A percentile compares a stretch with the other conserved stretches of the same genome.
Conservation (phyloP, 371 early-diverging fungal species). For the Mucor plumbeus region DNA sequence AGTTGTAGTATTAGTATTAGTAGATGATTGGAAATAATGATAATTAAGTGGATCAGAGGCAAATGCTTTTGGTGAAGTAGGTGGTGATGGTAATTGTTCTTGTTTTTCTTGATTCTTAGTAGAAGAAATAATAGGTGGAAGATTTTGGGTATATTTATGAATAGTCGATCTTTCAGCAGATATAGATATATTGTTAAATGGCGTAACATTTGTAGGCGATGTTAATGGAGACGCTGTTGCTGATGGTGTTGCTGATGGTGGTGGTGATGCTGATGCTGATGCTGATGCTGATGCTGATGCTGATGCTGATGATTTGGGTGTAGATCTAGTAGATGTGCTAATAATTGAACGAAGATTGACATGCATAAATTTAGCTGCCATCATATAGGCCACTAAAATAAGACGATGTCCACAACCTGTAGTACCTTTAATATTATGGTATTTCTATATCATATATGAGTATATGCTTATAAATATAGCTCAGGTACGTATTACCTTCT, state of each 20-base stretch:
- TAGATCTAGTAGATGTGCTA: neutral
- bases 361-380: constrained; percentile 37
- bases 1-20: neutral
- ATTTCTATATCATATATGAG: constrained; percentile 19
- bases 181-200: neutral
- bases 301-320: neutral
- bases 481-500: constrained; percentile 20
- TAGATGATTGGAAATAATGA: constrained; percentile 28
- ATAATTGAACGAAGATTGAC: constrained; percentile 31
- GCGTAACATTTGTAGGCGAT: neutral
- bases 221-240: neutral
- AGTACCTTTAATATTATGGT: constrained; percentile 33
- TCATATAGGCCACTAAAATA: constrained; percentile 36
- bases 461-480: neutral
- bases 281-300: neutral
- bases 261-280: too few relatives aligned
- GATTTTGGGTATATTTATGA: neutral
- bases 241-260: neutral
- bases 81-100: constrained; percentile 26
- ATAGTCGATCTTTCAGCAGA: constrained; percentile 22
- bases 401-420: constrained; percentile 34
- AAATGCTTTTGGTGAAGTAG: constrained; percentile 30
- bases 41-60: constrained; percentile 27
- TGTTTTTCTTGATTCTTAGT: neutral
- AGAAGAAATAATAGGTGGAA: constrained; percentile 13